Evolutionary conservation across 2,329 filamentous ascomycete genomes (phyloP).

Genomic region (Penicillium sp.): DNA sequence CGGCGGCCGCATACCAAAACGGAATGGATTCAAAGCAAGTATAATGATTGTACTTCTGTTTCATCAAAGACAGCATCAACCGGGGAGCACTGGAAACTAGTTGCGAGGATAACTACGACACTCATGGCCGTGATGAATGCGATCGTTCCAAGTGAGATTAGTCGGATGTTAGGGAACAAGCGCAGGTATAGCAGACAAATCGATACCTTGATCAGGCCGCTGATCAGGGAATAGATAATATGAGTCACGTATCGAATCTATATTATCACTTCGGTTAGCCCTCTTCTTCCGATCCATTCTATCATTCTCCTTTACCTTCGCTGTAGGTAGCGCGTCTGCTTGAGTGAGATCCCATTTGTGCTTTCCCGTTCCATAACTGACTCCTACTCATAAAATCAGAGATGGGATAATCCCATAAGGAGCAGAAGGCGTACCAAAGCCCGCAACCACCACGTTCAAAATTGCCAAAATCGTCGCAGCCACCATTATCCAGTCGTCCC

Average conservation of each 20-base stretch:
- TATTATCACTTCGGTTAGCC: background rate
- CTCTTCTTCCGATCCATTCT: background rate
- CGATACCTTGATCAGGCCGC: background rate
- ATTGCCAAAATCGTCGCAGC: background rate
- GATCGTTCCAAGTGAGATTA: constrained; percentile 6
- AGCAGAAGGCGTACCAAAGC: background rate
- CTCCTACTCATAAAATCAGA: background rate
- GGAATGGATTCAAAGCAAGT: background rate
- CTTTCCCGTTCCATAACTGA: background rate
- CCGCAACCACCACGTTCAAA: background rate
- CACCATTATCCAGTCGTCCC: background rate
- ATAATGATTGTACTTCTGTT: background rate
- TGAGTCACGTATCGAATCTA: constrained; percentile 3
- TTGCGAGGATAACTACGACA: constrained; percentile 10
- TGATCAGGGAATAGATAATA: background rate
- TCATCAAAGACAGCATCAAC: background rate
- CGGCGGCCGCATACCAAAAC: constrained; percentile 10
- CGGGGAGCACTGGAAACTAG: constrained; percentile 10
- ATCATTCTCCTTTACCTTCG: background rate
- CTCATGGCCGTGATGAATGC: constrained; percentile 11
- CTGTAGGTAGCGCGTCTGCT: background rate
- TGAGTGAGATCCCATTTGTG: background rate
- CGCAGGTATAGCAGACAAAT: background rate
- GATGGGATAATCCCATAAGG: background rate
- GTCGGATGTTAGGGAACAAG: constrained; percentile 1